Base-by-base conservation (phyloP, 768 basidiomycete species). In the Lactarius sp. region DNA sequence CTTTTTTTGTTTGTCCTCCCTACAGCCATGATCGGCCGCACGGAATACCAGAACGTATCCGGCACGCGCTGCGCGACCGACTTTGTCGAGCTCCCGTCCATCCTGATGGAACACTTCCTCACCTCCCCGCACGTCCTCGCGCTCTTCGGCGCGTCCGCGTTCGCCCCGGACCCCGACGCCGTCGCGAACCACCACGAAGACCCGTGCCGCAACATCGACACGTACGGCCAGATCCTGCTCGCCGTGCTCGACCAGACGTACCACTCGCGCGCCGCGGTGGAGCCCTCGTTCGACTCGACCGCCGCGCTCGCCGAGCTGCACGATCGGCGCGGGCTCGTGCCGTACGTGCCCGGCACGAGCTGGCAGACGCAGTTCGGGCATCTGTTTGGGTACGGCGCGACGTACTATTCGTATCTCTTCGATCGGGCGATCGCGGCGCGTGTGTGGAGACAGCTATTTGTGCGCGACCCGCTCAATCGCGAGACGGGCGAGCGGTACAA, bases 31-130 rank as follows among this genome's bases (percentile, higher is more conserved):
- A 88, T 98, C 66, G 96, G 96, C 50, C 83, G 92, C 52, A 98
- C 95, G 8, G 94, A 95, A 70, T 97, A 96, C 71, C 96, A 98
- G 73, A 98, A 98, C 71, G 94, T 98, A 6, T 87, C 95, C 0
- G 97, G 97, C 16, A 99, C 97, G 1, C 91, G 97, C 20, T 97
- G 94, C 73, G 92, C 97, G 0, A 99, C 97, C 0, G 97, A 99
- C 72, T 97, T 99, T 70, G 96, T 98, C 62, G 97, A 99, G 72
- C 79, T 99, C 6, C 97, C 97, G 0, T 98, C 96, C 10, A 94
- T 98, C 70, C 83, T 99, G 22, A 98, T 98, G 97, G 97, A 99
- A 73, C 93, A 94, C 71, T 98, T 99, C 79, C 83, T 96, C 47
- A 88, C 83, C 47, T 96, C 95, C 0, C 84, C 92, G 0, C 74